Base-by-base conservation (phyloP, 2,329 filamentous ascomycete species). In the Pseudopithomyces maydicus region DNA sequence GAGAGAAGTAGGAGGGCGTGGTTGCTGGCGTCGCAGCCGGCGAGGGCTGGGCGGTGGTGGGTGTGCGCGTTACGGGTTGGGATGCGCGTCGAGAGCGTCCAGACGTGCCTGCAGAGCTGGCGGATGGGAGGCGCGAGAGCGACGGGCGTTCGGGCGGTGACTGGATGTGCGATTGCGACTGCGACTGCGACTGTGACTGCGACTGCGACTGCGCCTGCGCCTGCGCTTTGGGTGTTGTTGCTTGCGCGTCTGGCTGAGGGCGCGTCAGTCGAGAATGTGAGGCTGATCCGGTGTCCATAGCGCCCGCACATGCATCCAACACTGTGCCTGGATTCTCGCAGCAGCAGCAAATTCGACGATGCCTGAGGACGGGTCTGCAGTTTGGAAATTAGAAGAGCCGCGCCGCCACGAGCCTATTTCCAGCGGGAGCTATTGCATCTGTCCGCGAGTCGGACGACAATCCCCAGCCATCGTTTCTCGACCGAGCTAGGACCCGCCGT, bases 71-170 rank as follows among this genome's bases (percentile, higher is more conserved):
- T 5, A 29, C 55, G 20, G 69, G 68, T n/a, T 69, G 65, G 57
- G 70, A 64, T 59, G 70, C 55, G 44, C 69, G 65, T 53, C 65
- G 66, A 36, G 57, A 58, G 50, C 65, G 70, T 29, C 60, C 49
- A 12, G 71, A 57, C 17, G 67, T 51, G 15, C 58, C 55, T 22
- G 58, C 54, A 11, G 68, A 67, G 54, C 52, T 66, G 33, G 57
- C 54, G 4, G 72, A 73, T 19, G 72, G 72, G 56, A 74, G 64
- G 61, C 72, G 72, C 65, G 72, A 45, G 20, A 74, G 64, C 14
- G 64, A 59, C 22, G 68, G 67, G 23, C 63, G 48, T 26, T 66
- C 60, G 7, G 69, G 64, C 19, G 65, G 62, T 11, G 70, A 68
- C 38, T 63, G 56, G 33, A 66, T 63, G 61, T 67, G 69, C 50